Conservation (phyloP, 345 rosid genomes). For the Nephelium lappaceum region DNA sequence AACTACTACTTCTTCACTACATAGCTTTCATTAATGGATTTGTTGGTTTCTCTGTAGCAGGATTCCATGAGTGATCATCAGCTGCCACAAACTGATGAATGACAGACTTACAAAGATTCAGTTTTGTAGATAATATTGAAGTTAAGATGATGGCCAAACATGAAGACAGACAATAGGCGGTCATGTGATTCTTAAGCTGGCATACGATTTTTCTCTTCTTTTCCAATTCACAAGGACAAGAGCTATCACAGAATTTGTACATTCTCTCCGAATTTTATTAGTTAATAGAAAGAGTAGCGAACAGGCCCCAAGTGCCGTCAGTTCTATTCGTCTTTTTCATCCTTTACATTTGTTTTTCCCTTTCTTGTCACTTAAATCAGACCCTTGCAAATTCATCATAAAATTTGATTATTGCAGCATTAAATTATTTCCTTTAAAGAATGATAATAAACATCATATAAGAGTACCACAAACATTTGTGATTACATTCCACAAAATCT, state of each 20-base stretch:
- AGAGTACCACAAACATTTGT: background rate
- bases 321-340: too few species aligned
- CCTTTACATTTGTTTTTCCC: too few species aligned
- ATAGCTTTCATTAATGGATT: too few species aligned
- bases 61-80: conserved; percentile 5
- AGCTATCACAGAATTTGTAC: background rate
- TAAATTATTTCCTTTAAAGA: background rate
- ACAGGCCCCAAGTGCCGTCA: background rate
- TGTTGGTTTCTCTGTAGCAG: background rate
- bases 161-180: background rate
- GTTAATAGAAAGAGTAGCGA: background rate
- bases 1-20: background rate
- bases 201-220: background rate
- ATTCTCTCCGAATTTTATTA: background rate
- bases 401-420: background rate
- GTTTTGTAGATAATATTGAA: background rate
- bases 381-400: background rate
- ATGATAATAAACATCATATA: background rate
- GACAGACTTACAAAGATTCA: background rate
- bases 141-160: background rate
- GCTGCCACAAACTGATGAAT: background rate
- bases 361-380: too few species aligned
- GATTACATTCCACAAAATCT: background rate
- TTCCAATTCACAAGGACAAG: background rate
- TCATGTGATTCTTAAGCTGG: background rate